Evolutionary conservation across 2,329 filamentous ascomycete species (phyloP).

Genomic region (Fusarium sp.): DNA sequence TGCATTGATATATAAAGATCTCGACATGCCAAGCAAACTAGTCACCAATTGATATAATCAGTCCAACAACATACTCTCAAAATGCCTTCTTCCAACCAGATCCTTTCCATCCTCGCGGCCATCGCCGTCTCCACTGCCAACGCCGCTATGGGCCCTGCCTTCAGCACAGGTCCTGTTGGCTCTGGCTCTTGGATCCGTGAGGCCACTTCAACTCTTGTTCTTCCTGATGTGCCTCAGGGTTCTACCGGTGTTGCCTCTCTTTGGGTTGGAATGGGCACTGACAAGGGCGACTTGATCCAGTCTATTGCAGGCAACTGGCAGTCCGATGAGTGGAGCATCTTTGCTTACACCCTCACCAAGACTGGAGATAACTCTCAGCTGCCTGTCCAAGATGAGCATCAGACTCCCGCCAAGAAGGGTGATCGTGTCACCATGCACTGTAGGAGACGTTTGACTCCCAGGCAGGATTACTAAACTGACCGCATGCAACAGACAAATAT

Average conservation of each 20-base stretch:
- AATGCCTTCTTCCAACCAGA: constrained; percentile 29
- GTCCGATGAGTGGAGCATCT: constrained; percentile 51
- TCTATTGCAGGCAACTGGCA: constrained; percentile 54
- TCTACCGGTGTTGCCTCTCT: constrained; percentile 51
- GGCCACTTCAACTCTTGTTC: constrained; percentile 53
- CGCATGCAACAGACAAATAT: constrained; percentile 14
- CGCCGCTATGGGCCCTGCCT: constrained; percentile 49
- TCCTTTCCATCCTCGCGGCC: constrained; percentile 27
- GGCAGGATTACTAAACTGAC: background rate
- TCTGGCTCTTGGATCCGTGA: constrained; percentile 53
- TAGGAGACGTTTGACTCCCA: background rate
- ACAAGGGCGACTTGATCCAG: constrained; percentile 57
- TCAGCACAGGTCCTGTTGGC: constrained; percentile 55
- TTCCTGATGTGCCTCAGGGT: constrained; percentile 50
- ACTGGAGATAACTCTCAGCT: constrained; percentile 42
- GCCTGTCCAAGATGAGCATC: constrained; percentile 22
- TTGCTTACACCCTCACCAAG: constrained; percentile 52
- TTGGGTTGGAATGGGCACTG: constrained; percentile 60
- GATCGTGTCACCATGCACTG: constrained; percentile 37
- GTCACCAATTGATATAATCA: background rate
- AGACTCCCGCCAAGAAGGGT: constrained; percentile 18
- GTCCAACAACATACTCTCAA: background rate
- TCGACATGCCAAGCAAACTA: background rate
- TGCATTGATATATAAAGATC: background rate
- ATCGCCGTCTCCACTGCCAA: constrained; percentile 25